Conservation (phyloP, 1,139 yeast species). For the Candida frijolesensis region DNA sequence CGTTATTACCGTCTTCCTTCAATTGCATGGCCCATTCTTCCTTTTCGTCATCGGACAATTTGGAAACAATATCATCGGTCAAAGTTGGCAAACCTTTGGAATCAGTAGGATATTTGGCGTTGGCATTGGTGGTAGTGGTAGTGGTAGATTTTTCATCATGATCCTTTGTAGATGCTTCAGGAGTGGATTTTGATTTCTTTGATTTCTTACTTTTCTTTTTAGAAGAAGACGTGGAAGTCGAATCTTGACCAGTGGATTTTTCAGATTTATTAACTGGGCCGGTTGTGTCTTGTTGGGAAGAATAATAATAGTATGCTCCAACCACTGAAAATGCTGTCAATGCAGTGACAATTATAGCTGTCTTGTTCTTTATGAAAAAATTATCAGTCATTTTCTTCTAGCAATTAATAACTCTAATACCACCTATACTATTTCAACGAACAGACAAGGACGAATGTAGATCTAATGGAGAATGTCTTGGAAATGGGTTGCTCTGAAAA, state of each 20-base stretch:
- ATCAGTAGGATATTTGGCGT: conserved; percentile 47
- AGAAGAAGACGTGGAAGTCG: conserved; percentile 15
- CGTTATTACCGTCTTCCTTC: conserved; percentile 88
- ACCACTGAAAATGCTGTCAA: conserved; percentile 64
- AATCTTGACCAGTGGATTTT: conserved; percentile 5
- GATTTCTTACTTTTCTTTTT: conserved; percentile 41
- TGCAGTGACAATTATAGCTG: conserved; percentile 60
- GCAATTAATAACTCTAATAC: background rate
- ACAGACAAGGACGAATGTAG: background rate
- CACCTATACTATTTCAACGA: no score
- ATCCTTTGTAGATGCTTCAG: conserved; percentile 15
- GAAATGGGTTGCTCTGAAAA: background rate
- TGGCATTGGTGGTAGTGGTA: background rate
- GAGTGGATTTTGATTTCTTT: conserved; percentile 24
- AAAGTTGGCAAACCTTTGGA: conserved; percentile 59
- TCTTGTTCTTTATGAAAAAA: conserved; percentile 59
- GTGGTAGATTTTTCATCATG: conserved; percentile 14
- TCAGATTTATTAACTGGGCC: conserved; percentile 9
- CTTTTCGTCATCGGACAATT: conserved; percentile 54
- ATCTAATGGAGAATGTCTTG: background rate
- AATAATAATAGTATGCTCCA: conserved; percentile 59
- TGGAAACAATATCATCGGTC: conserved; percentile 45
- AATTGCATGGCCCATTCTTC: conserved; percentile 73
- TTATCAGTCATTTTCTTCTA: conserved; percentile 16
- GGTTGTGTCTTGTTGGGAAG: conserved; percentile 28